Evolutionary conservation across 441 rosid species (phyloP).

Genomic region (Daphne laureola): DNA sequence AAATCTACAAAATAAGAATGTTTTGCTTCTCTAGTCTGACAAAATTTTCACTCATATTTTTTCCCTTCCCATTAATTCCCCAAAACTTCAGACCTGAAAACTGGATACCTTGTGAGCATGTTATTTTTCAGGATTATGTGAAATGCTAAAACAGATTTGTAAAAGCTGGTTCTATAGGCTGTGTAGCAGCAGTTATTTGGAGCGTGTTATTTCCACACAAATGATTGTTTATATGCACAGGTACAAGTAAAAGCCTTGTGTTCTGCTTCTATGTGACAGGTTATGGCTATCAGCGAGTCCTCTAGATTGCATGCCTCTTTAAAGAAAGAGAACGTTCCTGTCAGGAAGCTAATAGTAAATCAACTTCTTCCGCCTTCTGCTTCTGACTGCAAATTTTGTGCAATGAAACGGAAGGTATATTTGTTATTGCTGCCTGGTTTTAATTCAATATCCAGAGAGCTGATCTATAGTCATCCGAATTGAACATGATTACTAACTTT

Average conservation of each 20-base stretch:
- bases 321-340: constrained; percentile 82
- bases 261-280: constrained; percentile 30
- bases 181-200: not conserved
- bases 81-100: no score
- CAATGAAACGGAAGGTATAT: constrained; percentile 76
- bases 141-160: no score
- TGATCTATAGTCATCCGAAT: not conserved
- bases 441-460: no score
- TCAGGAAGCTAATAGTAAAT: constrained; percentile 71
- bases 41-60: no score
- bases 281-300: constrained; percentile 91
- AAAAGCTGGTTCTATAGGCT: no score
- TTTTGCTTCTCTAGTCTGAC: no score
- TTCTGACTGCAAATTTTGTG: constrained; percentile 89
- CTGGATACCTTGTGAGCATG: no score
- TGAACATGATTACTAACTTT: not conserved
- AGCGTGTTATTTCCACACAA: not conserved
- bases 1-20: no score
- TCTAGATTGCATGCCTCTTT: constrained; percentile 70
- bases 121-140: no score
- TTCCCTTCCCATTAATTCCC: no score
- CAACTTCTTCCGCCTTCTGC: constrained; percentile 77
- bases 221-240: not conserved
- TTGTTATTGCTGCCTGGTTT: no score
- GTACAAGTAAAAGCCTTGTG: not conserved